Percentiles rank a stretch among this genome's conserved stretches.
Conservation (phyloP, 2,329 filamentous ascomycete species). For the Bertia moriformis region DNA sequence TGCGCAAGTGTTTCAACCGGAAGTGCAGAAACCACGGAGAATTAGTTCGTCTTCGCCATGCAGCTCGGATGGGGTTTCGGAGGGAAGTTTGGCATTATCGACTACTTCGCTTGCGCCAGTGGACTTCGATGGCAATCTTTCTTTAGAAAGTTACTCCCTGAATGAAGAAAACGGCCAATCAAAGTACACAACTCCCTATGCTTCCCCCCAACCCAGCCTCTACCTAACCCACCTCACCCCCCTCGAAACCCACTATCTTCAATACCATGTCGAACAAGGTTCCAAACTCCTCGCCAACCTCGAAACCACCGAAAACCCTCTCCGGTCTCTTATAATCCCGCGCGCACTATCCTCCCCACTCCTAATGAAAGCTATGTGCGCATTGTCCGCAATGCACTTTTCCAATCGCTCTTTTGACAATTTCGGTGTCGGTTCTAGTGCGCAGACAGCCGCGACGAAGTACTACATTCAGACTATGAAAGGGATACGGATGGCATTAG, state of each 20-base stretch:
- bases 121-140: no score
- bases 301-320: constrained; percentile 17
- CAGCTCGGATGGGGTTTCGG: no score
- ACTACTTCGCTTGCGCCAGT: no score
- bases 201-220: no score
- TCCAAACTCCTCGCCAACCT: constrained; percentile 18
- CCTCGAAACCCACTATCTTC: constrained; percentile 17
- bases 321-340: constrained; percentile 17
- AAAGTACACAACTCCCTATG: no score
- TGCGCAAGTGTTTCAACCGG: constrained; percentile 10
- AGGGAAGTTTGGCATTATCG: no score
- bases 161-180: no score
- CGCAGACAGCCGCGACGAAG: constrained; percentile 12
- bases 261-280: constrained; percentile 18
- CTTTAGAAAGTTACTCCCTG: no score
- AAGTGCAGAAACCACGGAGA: background rate
- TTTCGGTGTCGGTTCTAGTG: constrained; percentile 5
- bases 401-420: constrained; percentile 13
- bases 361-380: constrained; percentile 18
- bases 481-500: constrained; percentile 13
- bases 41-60: no score
- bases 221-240: constrained; percentile 10
- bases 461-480: constrained; percentile 17
- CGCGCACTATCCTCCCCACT: constrained; percentile 18
- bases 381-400: constrained; percentile 19